Evolutionary conservation across 495 filamentous ascomycete species (phyloP).

Genomic region (Aspergillus diversus): DNA sequence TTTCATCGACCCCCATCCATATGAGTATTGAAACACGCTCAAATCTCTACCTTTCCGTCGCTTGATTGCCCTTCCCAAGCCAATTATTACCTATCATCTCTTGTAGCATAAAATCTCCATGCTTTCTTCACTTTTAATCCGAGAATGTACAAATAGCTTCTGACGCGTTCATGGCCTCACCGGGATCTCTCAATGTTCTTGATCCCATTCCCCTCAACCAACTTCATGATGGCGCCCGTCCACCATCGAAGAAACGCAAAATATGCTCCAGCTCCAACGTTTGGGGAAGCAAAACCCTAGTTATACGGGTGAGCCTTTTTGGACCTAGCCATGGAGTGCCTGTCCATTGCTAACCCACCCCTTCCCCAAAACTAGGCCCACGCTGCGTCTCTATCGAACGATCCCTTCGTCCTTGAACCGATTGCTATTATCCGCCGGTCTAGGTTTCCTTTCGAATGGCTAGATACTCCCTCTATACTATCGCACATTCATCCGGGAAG

Average conservation of each 20-base stretch:
- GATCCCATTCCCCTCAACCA: constrained; percentile 43
- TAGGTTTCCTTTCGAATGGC: constrained; percentile 59
- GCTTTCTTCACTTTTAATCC: background rate
- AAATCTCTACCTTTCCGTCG: background rate
- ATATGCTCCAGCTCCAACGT: constrained; percentile 25
- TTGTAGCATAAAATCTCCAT: background rate
- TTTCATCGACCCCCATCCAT: background rate
- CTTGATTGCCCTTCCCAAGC: background rate
- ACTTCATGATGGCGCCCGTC: constrained; percentile 31
- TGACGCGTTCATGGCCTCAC: constrained; percentile 43
- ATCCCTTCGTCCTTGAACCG: constrained; percentile 62
- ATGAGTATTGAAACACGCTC: background rate
- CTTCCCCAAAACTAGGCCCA: constrained; percentile 50
- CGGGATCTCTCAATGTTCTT: constrained; percentile 34
- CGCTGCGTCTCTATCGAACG: constrained; percentile 57
- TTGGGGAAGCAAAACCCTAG: constrained; percentile 33
- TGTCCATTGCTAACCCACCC: constrained; percentile 6
- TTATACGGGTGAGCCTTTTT: constrained; percentile 37
- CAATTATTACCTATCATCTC: background rate
- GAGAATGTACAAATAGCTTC: constrained; percentile 23
- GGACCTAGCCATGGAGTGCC: background rate
- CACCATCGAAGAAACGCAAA: constrained; percentile 43
- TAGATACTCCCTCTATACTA: constrained; percentile 60
- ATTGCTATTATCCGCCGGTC: constrained; percentile 65
- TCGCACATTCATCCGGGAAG: constrained; percentile 56